Conservation (phyloP, 2,329 filamentous ascomycete species). For the Monilinia laxa region DNA sequence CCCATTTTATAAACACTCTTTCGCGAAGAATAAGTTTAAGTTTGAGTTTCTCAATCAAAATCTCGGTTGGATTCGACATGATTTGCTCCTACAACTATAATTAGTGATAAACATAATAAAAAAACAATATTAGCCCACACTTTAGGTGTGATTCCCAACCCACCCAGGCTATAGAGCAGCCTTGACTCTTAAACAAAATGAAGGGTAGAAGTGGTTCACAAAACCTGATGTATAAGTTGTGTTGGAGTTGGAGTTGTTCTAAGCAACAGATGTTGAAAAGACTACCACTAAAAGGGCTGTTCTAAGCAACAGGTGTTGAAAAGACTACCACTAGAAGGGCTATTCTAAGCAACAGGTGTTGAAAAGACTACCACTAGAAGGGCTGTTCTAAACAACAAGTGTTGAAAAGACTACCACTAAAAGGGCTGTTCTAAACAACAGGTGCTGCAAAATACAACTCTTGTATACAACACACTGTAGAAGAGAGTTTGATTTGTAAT, state of each 20-base stretch:
- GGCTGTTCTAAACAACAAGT: too few relatives aligned
- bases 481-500: too few relatives aligned
- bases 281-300: background rate
- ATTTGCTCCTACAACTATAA: background rate
- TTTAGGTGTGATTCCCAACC: conserved; percentile 9
- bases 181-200: background rate
- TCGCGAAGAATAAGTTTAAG: background rate
- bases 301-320: too few relatives aligned
- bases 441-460: too few relatives aligned
- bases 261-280: too few relatives aligned
- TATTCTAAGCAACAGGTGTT: too few relatives aligned
- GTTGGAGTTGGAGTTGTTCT: background rate
- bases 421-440: too few relatives aligned
- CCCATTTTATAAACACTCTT: background rate
- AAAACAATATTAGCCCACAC: background rate
- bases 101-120: background rate
- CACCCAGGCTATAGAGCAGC: conserved; percentile 15
- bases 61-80: background rate
- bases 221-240: background rate
- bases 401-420: too few relatives aligned
- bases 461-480: too few relatives aligned
- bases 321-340: too few relatives aligned
- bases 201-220: background rate
- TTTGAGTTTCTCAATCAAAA: background rate
- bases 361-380: too few relatives aligned